These are phyloP conservation scores for Triticum timopheevii DNA, from an alignment of 176 grass and related monocot species.

Conservation along the genomic window DNA sequence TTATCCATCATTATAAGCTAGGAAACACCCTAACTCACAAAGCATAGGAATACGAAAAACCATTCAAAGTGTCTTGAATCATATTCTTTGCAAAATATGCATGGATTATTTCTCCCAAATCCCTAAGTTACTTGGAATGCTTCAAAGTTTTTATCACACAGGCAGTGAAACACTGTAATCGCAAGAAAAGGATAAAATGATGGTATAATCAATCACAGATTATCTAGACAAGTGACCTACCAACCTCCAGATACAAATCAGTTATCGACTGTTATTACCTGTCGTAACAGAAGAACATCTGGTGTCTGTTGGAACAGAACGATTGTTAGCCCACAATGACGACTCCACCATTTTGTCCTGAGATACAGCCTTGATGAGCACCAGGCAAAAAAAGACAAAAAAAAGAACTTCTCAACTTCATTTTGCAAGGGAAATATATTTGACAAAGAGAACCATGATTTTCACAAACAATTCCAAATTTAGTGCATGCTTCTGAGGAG, in stretches of 20 bases:
- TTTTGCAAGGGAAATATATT: background rate
- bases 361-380: slow-evolving; percentile 39
- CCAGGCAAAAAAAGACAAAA: slow-evolving; percentile 9
- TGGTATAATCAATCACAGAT: slow-evolving; percentile 10
- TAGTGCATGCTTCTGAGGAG: background rate
- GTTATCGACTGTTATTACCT: slow-evolving; percentile 40
- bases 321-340: slow-evolving; percentile 44
- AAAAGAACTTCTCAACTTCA: background rate
- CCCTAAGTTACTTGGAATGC: background rate
- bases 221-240: slow-evolving; percentile 42
- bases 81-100: background rate
- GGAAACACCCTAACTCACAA: background rate
- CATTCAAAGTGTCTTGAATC: background rate
- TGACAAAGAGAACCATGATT: slow-evolving; percentile 1
- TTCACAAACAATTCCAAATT: slow-evolving; percentile 8
- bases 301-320: slow-evolving; percentile 47
- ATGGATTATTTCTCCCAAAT: background rate
- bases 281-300: slow-evolving; percentile 36
- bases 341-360: slow-evolving; percentile 61
- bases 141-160: slow-evolving; percentile 11
- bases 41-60: background rate
- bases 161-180: background rate
- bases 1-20: background rate
- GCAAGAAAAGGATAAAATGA: background rate
- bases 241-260: slow-evolving; percentile 66